Conservation (phyloP, 129 eudicot species). For the sunflower (Helianthus annuus) region HanXRQr2.0-SUNRISE NC_035435.2:20340972-20341471, state of each 20-base stretch:
- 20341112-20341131: background rate
- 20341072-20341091: background rate
- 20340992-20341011: background rate
- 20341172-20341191: background rate
- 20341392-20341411: too few species aligned
- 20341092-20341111: background rate
- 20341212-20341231: too few species aligned
- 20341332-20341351: too few species aligned
- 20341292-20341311: too few species aligned
- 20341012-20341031: background rate
- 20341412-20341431: background rate
- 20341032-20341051: background rate
- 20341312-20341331: too few species aligned
- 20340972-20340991: background rate
- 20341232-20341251: too few species aligned
- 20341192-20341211: background rate
- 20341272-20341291: too few species aligned
- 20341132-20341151: background rate
- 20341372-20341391: too few species aligned
- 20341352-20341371: too few species aligned
- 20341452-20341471: background rate
- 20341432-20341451: background rate
- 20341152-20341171: background rate
- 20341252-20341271: too few species aligned
- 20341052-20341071: background rate